Percentiles rank a stretch among this genome's conserved stretches.
Conservation (phyloP, 352 stramenopile genomes). For the Pythium chondricola region DNA sequence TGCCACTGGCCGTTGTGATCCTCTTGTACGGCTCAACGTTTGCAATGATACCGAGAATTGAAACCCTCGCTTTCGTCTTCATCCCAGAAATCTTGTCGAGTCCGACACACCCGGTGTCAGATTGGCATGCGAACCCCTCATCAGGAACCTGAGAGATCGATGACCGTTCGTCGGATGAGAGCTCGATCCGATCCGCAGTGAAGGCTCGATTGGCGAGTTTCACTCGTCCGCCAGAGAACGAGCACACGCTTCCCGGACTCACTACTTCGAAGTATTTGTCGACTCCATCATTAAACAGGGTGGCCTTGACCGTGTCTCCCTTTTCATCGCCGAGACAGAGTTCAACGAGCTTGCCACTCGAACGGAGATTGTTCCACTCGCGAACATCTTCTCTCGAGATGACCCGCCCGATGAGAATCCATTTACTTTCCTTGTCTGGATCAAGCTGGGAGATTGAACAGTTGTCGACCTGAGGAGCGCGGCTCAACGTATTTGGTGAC, state of each 20-base stretch:
- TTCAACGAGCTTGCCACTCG: constrained; percentile 95
- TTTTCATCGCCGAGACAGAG: constrained; percentile 94
- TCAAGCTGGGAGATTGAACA: no score
- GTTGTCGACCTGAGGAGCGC: no score
- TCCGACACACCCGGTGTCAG: constrained; percentile 91
- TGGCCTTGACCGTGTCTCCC: constrained; percentile 95
- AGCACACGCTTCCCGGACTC: constrained; percentile 87
- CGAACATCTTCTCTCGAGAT: no score
- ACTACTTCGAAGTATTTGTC: constrained; percentile 96
- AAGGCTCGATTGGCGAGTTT: constrained; percentile 98
- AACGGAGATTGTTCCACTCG: constrained; percentile 95
- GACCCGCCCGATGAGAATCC: no score
- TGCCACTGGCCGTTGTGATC: constrained; percentile 93
- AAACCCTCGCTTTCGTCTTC: constrained; percentile 88
- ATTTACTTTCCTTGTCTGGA: no score
- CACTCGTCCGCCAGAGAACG: constrained; percentile 91
- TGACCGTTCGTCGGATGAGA: constrained; percentile 95
- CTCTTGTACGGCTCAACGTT: constrained; percentile 85
- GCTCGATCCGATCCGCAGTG: constrained; percentile 95
- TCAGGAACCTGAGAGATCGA: constrained; percentile 91
- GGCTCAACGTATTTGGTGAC: no score
- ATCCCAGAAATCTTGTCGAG: constrained; percentile 94
- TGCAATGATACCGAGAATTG: constrained; percentile 96
- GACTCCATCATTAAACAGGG: constrained; percentile 98
- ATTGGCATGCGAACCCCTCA: constrained; percentile 85